Conservation (phyloP, 1,284 basidiomycete species). For the Trichosporon ovoides region DNA sequence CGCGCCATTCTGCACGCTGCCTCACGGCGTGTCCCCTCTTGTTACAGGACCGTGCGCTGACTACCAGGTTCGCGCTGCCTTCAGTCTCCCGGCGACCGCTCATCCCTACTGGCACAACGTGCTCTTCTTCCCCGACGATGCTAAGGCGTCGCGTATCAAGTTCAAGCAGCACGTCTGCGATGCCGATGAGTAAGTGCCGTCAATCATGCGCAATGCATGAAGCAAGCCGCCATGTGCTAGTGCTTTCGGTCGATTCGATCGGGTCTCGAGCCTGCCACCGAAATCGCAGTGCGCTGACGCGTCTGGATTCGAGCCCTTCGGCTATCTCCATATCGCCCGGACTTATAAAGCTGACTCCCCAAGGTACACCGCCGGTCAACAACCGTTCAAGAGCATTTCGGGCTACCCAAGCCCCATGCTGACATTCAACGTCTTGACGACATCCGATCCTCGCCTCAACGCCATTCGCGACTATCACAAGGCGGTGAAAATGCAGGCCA, state of each 20-base stretch:
- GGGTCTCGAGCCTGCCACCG: not conserved
- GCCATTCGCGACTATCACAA: slow-evolving; percentile 42
- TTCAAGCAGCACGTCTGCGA: slow-evolving; percentile 50
- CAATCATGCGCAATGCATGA: not conserved
- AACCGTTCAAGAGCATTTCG: slow-evolving; percentile 29
- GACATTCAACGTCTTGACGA: slow-evolving; percentile 44
- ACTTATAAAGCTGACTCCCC: not conserved
- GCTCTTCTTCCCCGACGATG: slow-evolving; percentile 44
- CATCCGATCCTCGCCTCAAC: slow-evolving; percentile 43
- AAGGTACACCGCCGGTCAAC: slow-evolving; percentile 44
- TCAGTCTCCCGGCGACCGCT: slow-evolving; percentile 43
- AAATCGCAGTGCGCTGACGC: slow-evolving; percentile 13
- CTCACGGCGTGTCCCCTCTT: not conserved
- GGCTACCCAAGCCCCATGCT: slow-evolving; percentile 39
- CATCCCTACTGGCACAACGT: slow-evolving; percentile 46
- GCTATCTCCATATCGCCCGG: slow-evolving; percentile 5
- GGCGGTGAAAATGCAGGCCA: slow-evolving; percentile 28
- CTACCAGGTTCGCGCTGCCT: slow-evolving; percentile 39
- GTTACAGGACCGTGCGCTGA: not conserved
- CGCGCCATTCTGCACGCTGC: too few relatives aligned
- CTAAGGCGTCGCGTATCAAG: slow-evolving; percentile 40
- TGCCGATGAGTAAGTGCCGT: slow-evolving; percentile 40
- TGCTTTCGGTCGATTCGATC: not conserved
- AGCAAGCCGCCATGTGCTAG: not conserved
- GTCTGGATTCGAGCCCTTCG: slow-evolving; percentile 5